Base-by-base conservation (phyloP, 2,329 filamentous ascomycete genomes). In the Aphanoascus verrucosus region DNA sequence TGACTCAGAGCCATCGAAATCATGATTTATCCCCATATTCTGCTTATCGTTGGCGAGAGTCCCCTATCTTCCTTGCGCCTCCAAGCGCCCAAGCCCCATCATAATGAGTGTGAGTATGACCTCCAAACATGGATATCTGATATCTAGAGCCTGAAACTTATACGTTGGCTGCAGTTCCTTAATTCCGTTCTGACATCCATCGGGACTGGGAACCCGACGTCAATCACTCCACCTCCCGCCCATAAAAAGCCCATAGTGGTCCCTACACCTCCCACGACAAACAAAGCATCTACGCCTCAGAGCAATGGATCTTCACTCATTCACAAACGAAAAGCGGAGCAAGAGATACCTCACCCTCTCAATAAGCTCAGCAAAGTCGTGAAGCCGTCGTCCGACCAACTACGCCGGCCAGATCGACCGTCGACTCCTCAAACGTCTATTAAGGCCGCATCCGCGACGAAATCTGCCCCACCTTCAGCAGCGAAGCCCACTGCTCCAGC, bases 141-240 rank as follows among this genome's bases (percentile, higher is more conserved):
- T 12, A 17, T 20, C 37, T 14, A 20, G 7, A 43, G 31, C 38
- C 23, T 28, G 5, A 43, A 32, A 15, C 44, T 53, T 15, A 53
- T 37, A 34, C 46, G 7, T 17, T 8, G 9, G 32, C 17, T 40
- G 5, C 40, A 76, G 73, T 76, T 77, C 58, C 69, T 77, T 54
- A 74, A 74, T 61, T 76, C 74, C 19, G 70, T 77, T 38, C 69
- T 77, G 56, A 71, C 73, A 54, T 76, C 74, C 38, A 73, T 77
- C 56, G 72, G 72, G 61, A 72, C 68, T 56, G 70, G 70, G 49
- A 63, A 61, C 28, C 53, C 59, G 11, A 55, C 63, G 12, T 55
- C 59, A 31, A 60, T 59, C 40, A 60, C 60, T 32, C 55, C 60
- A 32, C 53, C 56, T 44, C 45, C 55, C 52, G 43, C 52, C 47